These are phyloP conservation scores for Tilletia walkeri DNA, from an alignment of 1,284 basidiomycete species.

Conservation along the genomic window DNA sequence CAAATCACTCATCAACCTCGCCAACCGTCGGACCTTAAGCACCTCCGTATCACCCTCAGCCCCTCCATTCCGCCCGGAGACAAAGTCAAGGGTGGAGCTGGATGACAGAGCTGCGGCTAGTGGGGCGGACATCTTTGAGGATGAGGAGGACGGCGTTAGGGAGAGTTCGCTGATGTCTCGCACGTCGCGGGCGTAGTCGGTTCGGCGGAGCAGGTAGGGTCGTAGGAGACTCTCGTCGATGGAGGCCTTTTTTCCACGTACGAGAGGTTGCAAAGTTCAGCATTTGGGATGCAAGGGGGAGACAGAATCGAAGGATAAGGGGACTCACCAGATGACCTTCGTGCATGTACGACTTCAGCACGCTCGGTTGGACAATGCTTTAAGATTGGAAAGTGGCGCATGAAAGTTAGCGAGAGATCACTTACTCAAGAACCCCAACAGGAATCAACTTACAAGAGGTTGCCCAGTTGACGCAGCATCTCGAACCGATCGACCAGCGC, in stretches of 20 bases:
- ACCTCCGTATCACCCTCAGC: neutral
- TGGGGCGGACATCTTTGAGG: neutral
- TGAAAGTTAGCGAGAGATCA: neutral
- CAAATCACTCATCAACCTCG: slow-evolving; percentile 16
- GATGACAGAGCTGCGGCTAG: too few relatives aligned
- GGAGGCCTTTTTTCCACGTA: slow-evolving; percentile 64
- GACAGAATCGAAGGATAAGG: neutral
- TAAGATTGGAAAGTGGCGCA: neutral
- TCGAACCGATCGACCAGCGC: slow-evolving; percentile 92
- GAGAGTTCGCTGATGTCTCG: slow-evolving; percentile 37
- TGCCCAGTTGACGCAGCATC: slow-evolving; percentile 95
- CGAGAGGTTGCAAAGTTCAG: slow-evolving; percentile 47
- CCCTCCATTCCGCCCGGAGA: neutral
- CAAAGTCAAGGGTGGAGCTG: neutral
- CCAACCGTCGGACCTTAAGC: slow-evolving; percentile 1
- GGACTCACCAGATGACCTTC: slow-evolving; percentile 43
- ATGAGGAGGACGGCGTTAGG: neutral
- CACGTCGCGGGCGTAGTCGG: slow-evolving; percentile 66
- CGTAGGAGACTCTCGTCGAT: slow-evolving; percentile 83
- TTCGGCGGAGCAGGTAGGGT: slow-evolving; percentile 85
- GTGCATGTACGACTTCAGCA: slow-evolving; percentile 54
- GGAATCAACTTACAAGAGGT: slow-evolving; percentile 82
- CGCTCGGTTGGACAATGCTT: slow-evolving; percentile 50
- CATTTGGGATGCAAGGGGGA: neutral
- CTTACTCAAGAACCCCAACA: neutral